phyloP scores from a whole-genome alignment of 2,329 filamentous ascomycete species.

The Exophiala dermatitidis region DNA sequence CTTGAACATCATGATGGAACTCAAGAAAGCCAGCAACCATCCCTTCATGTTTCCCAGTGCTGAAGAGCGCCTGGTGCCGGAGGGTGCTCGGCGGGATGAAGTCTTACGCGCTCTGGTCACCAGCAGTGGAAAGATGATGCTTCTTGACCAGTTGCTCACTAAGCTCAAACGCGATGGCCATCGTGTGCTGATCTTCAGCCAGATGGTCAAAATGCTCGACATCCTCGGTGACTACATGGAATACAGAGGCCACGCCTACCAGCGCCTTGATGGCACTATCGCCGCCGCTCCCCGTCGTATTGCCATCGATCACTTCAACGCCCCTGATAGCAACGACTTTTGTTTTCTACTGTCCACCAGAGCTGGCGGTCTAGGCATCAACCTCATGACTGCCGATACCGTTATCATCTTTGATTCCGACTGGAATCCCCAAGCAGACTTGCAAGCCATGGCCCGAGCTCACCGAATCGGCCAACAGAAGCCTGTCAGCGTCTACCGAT shows the following conservation, averaged over 20 bases:
- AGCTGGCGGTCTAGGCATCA: conserved; percentile 96
- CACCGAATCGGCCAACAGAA: conserved; percentile 96
- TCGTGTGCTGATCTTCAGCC: conserved; percentile 94
- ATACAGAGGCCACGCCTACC: conserved; percentile 87
- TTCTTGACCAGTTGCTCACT: conserved; percentile 86
- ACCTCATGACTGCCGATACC: conserved; percentile 96
- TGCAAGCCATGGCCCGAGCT: conserved; percentile 96
- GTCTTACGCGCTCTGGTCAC: conserved; percentile 87
- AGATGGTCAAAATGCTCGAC: conserved; percentile 99
- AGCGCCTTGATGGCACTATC: conserved; percentile 91
- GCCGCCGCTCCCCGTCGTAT: conserved; percentile 78
- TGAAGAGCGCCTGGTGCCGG: conserved; percentile 78
- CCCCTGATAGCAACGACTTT: conserved; percentile 91
- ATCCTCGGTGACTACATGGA: conserved; percentile 92
- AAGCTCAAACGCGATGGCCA: conserved; percentile 92
- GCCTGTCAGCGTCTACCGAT: conserved; percentile 89
- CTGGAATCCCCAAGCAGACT: conserved; percentile 97
- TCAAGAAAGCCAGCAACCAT: conserved; percentile 98
- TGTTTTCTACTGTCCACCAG: conserved; percentile 92
- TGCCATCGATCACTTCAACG: conserved; percentile 97
- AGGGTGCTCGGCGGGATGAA: conserved; percentile 76
- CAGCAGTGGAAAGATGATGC: conserved; percentile 99
- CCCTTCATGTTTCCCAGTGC: conserved; percentile 96
- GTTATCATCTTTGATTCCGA: conserved; percentile 97
- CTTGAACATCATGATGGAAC: conserved; percentile 98